phyloP scores from a whole-genome alignment of 805 yeast genomes.

The Spathaspora sp. region DNA sequence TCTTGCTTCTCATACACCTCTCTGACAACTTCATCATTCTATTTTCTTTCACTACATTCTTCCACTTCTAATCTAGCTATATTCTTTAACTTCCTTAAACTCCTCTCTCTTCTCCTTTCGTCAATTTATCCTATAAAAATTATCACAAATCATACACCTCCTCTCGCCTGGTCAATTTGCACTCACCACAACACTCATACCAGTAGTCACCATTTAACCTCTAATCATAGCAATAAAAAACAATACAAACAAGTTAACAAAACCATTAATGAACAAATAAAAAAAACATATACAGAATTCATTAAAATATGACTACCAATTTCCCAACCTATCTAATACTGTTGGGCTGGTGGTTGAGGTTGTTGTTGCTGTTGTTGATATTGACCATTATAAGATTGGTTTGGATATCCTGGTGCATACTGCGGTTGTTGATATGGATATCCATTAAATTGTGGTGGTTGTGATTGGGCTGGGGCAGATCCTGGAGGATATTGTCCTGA shows the following conservation, averaged over 20 bases:
- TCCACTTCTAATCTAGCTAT: too few species aligned
- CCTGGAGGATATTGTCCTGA: conserved; percentile 7
- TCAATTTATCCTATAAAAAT: too few species aligned
- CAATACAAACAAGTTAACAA: background rate
- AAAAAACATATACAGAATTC: background rate
- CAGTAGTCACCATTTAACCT: background rate
- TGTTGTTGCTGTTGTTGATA: conserved; percentile 4
- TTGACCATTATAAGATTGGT: conserved; percentile 6
- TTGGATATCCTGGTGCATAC: conserved; percentile 6
- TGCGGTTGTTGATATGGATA: conserved; percentile 17
- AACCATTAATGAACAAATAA: background rate
- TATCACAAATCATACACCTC: background rate
- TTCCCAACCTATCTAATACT: background rate
- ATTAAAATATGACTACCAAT: background rate
- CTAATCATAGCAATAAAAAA: background rate
- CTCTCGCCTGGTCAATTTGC: background rate
- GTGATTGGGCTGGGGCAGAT: conserved; percentile 13
- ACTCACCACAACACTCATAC: background rate
- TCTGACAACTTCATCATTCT: background rate
- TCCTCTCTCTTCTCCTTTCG: background rate
- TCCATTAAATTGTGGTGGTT: conserved; percentile 17
- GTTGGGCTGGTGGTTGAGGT: conserved; percentile 10
- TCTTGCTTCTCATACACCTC: background rate
- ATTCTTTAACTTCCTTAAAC: background rate
- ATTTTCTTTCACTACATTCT: background rate